Percentiles rank a stretch among this genome's conserved stretches.
These are phyloP conservation scores for Mimosa pudica DNA, from an alignment of 306 rosid species.

Conservation along the genomic window DNA sequence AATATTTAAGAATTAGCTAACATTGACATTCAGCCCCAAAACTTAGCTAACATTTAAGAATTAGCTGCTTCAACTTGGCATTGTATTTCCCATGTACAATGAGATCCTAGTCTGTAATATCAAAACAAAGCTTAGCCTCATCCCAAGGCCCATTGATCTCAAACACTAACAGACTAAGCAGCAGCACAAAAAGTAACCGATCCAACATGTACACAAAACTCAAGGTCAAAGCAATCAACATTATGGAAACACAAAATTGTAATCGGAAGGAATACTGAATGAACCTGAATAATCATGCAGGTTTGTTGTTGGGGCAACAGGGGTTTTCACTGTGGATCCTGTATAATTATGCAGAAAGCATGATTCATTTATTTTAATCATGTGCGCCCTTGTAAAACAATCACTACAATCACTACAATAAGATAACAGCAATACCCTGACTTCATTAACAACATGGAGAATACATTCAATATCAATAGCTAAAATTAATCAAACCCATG, in stretches of 20 bases:
- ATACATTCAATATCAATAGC: too few relatives aligned
- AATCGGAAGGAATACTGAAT: slow-evolving; percentile 63
- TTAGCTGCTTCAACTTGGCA: slow-evolving; percentile 6
- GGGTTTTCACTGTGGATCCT: slow-evolving; percentile 73
- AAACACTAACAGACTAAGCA: slow-evolving; percentile 70
- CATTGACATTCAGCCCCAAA: too few relatives aligned
- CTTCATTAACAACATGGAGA: too few relatives aligned
- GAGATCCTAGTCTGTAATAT: slow-evolving; percentile 67
- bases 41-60: not conserved
- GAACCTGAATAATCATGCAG: too few relatives aligned
- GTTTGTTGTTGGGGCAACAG: slow-evolving; percentile 56
- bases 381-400: too few relatives aligned
- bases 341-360: slow-evolving; percentile 89
- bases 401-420: too few relatives aligned
- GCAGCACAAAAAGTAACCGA: slow-evolving; percentile 54
- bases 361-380: too few relatives aligned
- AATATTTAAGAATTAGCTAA: too few relatives aligned
- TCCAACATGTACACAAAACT: slow-evolving; percentile 64
- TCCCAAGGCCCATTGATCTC: slow-evolving; percentile 98
- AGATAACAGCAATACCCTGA: too few relatives aligned
- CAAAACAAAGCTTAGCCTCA: slow-evolving; percentile 95
- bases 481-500: too few relatives aligned
- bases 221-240: slow-evolving; percentile 61
- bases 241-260: slow-evolving; percentile 71
- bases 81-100: slow-evolving; percentile 8